Percentiles rank a stretch among this genome's conserved stretches.
phyloP scores from a whole-genome alignment of 2,329 filamentous ascomycete species.

The Cadophora sp. region DNA sequence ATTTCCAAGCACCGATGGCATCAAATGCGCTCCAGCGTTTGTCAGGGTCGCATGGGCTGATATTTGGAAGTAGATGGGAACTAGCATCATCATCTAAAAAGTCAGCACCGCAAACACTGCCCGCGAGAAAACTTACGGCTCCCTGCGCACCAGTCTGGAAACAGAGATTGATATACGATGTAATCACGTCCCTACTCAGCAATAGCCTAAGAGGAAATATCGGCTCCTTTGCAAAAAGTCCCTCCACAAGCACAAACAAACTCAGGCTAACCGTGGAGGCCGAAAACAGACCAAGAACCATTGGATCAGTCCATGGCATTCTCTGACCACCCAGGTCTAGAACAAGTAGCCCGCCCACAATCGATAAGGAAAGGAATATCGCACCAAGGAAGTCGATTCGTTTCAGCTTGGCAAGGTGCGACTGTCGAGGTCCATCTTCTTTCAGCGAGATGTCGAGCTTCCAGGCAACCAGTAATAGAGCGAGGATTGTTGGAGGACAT shows the following conservation, averaged over 20 bases:
- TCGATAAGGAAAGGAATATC: slow-evolving; percentile 50
- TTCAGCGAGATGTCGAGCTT: slow-evolving; percentile 36
- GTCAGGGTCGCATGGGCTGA: slow-evolving; percentile 64
- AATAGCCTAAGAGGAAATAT: slow-evolving; percentile 65
- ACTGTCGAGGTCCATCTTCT: slow-evolving; percentile 15
- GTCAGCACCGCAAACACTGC: background rate
- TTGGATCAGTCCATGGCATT: slow-evolving; percentile 48
- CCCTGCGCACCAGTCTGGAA: slow-evolving; percentile 64
- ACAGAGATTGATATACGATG: slow-evolving; percentile 58
- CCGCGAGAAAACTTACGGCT: slow-evolving; percentile 47
- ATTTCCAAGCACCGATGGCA: slow-evolving; percentile 73
- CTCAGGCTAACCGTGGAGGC: slow-evolving; percentile 36
- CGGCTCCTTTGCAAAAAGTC: slow-evolving; percentile 57
- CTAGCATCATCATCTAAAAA: slow-evolving; percentile 63
- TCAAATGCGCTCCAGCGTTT: slow-evolving; percentile 63
- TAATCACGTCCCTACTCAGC: slow-evolving; percentile 56
- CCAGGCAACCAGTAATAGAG: slow-evolving; percentile 51
- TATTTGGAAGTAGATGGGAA: slow-evolving; percentile 75
- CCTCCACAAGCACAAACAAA: slow-evolving; percentile 33
- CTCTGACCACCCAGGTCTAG: slow-evolving; percentile 57
- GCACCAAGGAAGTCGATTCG: slow-evolving; percentile 67
- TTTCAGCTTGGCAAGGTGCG: slow-evolving; percentile 29
- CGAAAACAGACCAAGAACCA: slow-evolving; percentile 44
- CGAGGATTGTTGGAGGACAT: slow-evolving; percentile 59
- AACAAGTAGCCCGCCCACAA: slow-evolving; percentile 53